Conservation (phyloP, 495 filamentous ascomycete species). For the Filosporella fistucella region DNA sequence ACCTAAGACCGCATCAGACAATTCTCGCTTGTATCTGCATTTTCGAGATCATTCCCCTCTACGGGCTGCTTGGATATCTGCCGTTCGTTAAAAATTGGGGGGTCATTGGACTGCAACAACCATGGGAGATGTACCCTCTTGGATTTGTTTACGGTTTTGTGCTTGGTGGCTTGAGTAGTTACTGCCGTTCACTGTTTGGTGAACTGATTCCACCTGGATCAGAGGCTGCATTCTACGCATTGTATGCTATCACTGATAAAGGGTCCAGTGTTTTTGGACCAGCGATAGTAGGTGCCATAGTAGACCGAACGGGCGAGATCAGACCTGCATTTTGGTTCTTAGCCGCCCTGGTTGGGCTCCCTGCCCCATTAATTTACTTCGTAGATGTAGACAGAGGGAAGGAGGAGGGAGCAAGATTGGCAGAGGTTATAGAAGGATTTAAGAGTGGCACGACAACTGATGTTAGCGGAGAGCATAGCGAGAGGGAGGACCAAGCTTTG, state of each 20-base stretch:
- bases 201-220: slow-evolving; percentile 90
- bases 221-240: slow-evolving; percentile 92
- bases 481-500: slow-evolving; percentile 2
- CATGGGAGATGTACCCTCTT: slow-evolving; percentile 96
- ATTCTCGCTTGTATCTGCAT: slow-evolving; percentile 85
- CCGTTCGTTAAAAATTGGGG: slow-evolving; percentile 73
- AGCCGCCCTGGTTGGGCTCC: slow-evolving; percentile 73
- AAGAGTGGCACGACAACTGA: slow-evolving; percentile 24
- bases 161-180: slow-evolving; percentile 86
- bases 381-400: slow-evolving; percentile 90
- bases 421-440: slow-evolving; percentile 59
- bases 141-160: slow-evolving; percentile 90
- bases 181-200: slow-evolving; percentile 89
- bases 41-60: slow-evolving; percentile 89
- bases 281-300: slow-evolving; percentile 87
- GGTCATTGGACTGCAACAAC: slow-evolving; percentile 78
- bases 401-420: slow-evolving; percentile 67
- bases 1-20: slow-evolving; percentile 72
- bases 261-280: slow-evolving; percentile 93
- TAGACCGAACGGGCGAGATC: slow-evolving; percentile 85
- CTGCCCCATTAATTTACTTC: slow-evolving; percentile 76
- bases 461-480: slow-evolving; percentile 6
- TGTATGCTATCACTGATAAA: slow-evolving; percentile 98
- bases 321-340: slow-evolving; percentile 92
- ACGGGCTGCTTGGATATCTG: slow-evolving; percentile 86